Evolutionary conservation across 2,329 filamentous ascomycete species (phyloP).

Genomic region (Colletotrichum navitas): DNA sequence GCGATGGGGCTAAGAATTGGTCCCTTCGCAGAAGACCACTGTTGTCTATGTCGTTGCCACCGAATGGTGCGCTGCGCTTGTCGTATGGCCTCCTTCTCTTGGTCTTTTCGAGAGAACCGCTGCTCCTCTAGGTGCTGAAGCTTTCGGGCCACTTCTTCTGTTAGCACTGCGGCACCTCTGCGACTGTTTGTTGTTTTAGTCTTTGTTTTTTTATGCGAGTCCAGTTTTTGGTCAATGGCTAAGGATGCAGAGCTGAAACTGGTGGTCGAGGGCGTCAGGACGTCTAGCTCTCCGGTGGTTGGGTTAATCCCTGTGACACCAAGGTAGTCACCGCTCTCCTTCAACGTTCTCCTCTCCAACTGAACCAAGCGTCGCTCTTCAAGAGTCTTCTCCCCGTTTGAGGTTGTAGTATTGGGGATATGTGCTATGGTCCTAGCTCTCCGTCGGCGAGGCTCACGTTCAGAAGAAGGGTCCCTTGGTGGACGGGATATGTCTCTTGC

Average conservation of each 20-base stretch:
- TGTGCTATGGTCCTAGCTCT: constrained; percentile 5
- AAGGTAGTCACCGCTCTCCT: constrained; percentile 69
- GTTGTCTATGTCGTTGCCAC: constrained; percentile 60
- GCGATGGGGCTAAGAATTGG: constrained; percentile 63
- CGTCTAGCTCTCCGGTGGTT: constrained; percentile 64
- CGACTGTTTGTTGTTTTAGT: constrained; percentile 53
- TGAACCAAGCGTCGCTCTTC: constrained; percentile 45
- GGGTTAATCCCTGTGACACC: constrained; percentile 71
- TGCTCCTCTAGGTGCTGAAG: constrained; percentile 50
- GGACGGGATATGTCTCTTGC: constrained; percentile 46
- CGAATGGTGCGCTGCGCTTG: constrained; percentile 51
- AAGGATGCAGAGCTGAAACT: constrained; percentile 54
- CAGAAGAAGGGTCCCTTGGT: constrained; percentile 1
- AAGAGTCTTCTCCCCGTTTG: constrained; percentile 4
- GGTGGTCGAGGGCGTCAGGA: constrained; percentile 63
- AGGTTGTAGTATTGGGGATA: neutral
- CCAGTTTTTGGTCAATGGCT: constrained; percentile 50
- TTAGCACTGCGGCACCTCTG: constrained; percentile 58
- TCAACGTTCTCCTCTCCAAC: constrained; percentile 59
- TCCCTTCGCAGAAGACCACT: constrained; percentile 66
- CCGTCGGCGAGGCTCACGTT: constrained; percentile 5
- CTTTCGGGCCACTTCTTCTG: constrained; percentile 58
- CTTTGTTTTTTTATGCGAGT: constrained; percentile 50
- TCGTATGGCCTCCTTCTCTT: constrained; percentile 54
- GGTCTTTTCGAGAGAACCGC: constrained; percentile 59